Evolutionary conservation across 2,329 filamentous ascomycete species (phyloP).

Genomic region (Colletotrichum siamense): DNA sequence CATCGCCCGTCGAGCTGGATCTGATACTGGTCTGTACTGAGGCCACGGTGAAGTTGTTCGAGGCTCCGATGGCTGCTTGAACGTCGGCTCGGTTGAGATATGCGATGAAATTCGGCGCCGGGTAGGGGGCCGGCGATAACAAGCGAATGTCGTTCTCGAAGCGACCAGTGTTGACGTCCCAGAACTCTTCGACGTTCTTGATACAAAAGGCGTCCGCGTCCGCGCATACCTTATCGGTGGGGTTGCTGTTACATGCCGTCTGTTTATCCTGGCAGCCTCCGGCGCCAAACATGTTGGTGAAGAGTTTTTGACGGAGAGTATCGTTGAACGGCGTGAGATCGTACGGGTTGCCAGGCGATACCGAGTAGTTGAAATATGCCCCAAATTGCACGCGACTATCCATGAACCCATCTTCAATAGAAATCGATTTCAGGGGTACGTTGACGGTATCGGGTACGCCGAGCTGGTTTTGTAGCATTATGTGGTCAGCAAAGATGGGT

Average conservation of each 20-base stretch:
- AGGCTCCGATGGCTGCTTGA: conserved; percentile 1
- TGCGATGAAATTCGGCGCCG: neutral
- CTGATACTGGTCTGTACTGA: neutral
- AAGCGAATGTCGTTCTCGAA: conserved; percentile 5
- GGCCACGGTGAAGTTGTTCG: neutral
- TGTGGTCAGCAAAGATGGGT: conserved; percentile 1
- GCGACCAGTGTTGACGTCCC: neutral
- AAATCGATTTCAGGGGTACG: neutral
- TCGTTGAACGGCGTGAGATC: neutral
- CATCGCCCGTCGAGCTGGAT: conserved; percentile 1
- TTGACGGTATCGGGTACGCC: neutral
- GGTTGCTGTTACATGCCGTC: neutral
- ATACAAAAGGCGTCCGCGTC: neutral
- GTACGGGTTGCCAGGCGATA: neutral
- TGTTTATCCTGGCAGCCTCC: neutral
- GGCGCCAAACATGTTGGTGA: neutral
- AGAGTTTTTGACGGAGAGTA: neutral
- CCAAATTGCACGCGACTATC: conserved; percentile 8
- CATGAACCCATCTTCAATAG: conserved; percentile 13
- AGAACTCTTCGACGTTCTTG: neutral
- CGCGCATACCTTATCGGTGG: neutral
- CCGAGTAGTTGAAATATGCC: conserved; percentile 10
- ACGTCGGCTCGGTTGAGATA: conserved; percentile 11
- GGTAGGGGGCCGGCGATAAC: neutral
- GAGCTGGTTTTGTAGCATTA: neutral